These are phyloP conservation scores for Coprinopsis cinerea DNA, from an alignment of 768 basidiomycete species.

Conservation along the genomic window DNA sequence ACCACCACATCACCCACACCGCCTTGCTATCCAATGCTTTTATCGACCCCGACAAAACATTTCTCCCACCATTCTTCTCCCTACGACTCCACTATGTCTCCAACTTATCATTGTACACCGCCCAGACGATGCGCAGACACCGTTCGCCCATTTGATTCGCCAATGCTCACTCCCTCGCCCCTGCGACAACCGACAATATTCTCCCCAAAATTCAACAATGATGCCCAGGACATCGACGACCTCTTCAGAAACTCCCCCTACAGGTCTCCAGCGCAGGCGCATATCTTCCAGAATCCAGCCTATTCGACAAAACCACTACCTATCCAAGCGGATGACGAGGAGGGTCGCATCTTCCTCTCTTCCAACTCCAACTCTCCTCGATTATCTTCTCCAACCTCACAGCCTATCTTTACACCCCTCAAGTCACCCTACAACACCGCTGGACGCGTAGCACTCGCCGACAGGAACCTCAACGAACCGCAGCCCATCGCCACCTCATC, in stretches of 20 bases:
- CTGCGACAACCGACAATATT: conserved; percentile 40
- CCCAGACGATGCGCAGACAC: conserved; percentile 25
- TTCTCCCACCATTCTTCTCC: conserved; percentile 25
- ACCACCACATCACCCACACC: conserved; percentile 17
- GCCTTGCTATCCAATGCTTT: conserved; percentile 33
- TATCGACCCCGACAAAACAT: conserved; percentile 38
- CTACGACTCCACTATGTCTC: conserved; percentile 27
- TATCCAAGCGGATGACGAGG: conserved; percentile 47
- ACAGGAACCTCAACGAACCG: conserved; percentile 24
- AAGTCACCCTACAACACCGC: conserved; percentile 40
- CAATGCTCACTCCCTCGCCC: conserved; percentile 63
- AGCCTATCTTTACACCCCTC: conserved; percentile 56
- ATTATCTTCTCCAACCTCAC: conserved; percentile 37
- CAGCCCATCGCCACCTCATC: conserved; percentile 12
- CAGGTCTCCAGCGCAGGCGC: conserved; percentile 39
- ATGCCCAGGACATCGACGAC: conserved; percentile 38
- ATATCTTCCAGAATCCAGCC: conserved; percentile 20
- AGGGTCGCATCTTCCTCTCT: conserved; percentile 52
- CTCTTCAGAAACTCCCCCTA: conserved; percentile 50
- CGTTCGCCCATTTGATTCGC: conserved; percentile 38
- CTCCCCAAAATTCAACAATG: conserved; percentile 22
- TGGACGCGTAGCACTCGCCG: conserved; percentile 37
- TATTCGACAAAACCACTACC: conserved; percentile 37
- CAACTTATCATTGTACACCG: conserved; percentile 29
- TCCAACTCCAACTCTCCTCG: conserved; percentile 39